Evolutionary conservation across 345 rosid genomes (phyloP).

Genomic region (Dovyalis caffra): DNA sequence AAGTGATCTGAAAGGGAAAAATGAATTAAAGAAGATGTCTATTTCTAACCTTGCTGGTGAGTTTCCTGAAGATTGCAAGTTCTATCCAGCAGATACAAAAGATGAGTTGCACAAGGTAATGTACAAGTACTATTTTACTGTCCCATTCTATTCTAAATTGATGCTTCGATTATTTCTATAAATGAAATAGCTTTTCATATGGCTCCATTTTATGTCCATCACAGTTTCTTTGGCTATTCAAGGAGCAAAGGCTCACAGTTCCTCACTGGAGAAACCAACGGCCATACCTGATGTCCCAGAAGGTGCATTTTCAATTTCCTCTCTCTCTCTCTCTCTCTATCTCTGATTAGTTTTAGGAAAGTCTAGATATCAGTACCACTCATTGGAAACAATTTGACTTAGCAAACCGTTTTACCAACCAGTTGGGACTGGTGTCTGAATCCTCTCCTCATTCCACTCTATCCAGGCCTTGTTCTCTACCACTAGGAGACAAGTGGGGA

Average conservation of each 20-base stretch:
- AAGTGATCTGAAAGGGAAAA: conserved; percentile 55
- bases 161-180: neutral
- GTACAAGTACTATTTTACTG: neutral
- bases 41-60: conserved; percentile 62
- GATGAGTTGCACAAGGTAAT: conserved; percentile 90
- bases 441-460: neutral
- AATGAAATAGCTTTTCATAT: neutral
- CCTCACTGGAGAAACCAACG: conserved; percentile 93
- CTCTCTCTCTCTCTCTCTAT: neutral
- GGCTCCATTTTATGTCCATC: conserved; percentile 14
- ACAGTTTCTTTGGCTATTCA: conserved; percentile 86
- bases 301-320: conserved; percentile 41
- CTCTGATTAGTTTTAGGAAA: neutral
- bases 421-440: neutral
- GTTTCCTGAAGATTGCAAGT: conserved; percentile 87
- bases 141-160: neutral
- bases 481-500: neutral
- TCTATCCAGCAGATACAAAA: conserved; percentile 80
- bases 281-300: conserved; percentile 70
- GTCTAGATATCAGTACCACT: conserved; percentile 1
- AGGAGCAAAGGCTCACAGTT: conserved; percentile 72
- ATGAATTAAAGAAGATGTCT: conserved; percentile 67
- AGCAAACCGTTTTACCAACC: neutral
- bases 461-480: neutral
- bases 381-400: neutral